Conservation (phyloP, 2,329 filamentous ascomycete species). For the Cytospora mali region DNA sequence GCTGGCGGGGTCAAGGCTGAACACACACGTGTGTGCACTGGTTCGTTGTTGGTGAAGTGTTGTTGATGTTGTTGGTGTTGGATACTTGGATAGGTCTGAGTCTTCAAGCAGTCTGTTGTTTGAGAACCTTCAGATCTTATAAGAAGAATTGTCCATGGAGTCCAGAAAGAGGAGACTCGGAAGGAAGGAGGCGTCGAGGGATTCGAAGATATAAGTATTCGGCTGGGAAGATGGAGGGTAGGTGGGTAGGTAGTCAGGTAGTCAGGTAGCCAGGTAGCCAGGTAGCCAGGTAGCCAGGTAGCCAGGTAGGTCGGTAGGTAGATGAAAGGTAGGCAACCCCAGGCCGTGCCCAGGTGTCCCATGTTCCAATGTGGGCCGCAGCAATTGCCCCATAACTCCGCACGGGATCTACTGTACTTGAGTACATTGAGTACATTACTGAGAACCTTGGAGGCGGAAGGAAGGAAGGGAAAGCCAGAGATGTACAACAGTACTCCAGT, state of each 20-base stretch:
- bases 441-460: conserved; percentile 1
- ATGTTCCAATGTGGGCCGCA: conserved; percentile 3
- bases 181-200: conserved; percentile 15
- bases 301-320: too few relatives aligned
- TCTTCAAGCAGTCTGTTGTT: not conserved
- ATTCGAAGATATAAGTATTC: conserved; percentile 20
- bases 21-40: not conserved
- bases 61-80: conserved; percentile 4
- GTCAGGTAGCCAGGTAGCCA: too few relatives aligned
- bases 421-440: not conserved
- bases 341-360: conserved; percentile 2
- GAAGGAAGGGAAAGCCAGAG: not conserved
- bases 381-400: not conserved
- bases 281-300: too few relatives aligned
- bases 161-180: conserved; percentile 4
- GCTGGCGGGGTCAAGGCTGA: conserved; percentile 15
- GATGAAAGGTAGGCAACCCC: conserved; percentile 10
- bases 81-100: not conserved
- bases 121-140: not conserved
- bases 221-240: conserved; percentile 7
- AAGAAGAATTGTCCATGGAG: conserved; percentile 4
- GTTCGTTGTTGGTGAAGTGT: not conserved
- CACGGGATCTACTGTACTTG: not conserved
- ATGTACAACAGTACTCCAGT: not conserved
- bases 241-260: too few relatives aligned